Evolutionary conservation across 2,329 filamentous ascomycete species (phyloP).

Genomic region (Sclerotinia glacialis): DNA sequence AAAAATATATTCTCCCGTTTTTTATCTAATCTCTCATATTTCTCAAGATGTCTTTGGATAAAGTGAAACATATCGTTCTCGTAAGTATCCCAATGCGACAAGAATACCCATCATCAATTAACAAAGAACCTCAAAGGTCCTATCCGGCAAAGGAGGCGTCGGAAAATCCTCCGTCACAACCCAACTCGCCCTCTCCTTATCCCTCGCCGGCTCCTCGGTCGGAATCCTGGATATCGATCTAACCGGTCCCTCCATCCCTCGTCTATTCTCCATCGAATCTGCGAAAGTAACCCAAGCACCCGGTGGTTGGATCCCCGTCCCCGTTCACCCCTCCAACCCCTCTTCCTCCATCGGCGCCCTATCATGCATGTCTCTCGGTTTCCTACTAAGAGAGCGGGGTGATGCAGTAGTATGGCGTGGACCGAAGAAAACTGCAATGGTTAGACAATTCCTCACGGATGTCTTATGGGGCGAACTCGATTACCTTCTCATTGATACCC

Average conservation of each 20-base stretch:
- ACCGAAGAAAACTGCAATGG: constrained; percentile 99
- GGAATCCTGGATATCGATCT: constrained; percentile 96
- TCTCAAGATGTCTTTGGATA: constrained; percentile 59
- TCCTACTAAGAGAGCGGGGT: constrained; percentile 76
- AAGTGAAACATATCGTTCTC: constrained; percentile 74
- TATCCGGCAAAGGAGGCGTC: constrained; percentile 96
- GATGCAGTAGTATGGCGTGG: constrained; percentile 97
- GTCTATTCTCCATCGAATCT: constrained; percentile 85
- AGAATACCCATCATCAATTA: neutral
- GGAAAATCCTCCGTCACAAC: constrained; percentile 98
- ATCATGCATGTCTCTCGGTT: constrained; percentile 88
- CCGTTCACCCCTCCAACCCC: constrained; percentile 64
- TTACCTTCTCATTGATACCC: constrained; percentile 91
- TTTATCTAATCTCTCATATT: neutral
- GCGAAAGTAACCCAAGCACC: constrained; percentile 89
- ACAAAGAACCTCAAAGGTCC: constrained; percentile 49
- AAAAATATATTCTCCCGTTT: neutral
- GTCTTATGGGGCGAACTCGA: constrained; percentile 87
- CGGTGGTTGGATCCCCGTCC: constrained; percentile 87
- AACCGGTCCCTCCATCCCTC: constrained; percentile 92
- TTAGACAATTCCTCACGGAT: constrained; percentile 90
- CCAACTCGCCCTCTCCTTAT: constrained; percentile 86
- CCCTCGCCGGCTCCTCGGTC: constrained; percentile 80
- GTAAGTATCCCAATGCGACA: constrained; percentile 45
- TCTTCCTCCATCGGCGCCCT: constrained; percentile 58